These are phyloP conservation scores for Musa itinerans DNA, from an alignment of 176 grass and related monocot genomes.

Conservation along the genomic window DNA sequence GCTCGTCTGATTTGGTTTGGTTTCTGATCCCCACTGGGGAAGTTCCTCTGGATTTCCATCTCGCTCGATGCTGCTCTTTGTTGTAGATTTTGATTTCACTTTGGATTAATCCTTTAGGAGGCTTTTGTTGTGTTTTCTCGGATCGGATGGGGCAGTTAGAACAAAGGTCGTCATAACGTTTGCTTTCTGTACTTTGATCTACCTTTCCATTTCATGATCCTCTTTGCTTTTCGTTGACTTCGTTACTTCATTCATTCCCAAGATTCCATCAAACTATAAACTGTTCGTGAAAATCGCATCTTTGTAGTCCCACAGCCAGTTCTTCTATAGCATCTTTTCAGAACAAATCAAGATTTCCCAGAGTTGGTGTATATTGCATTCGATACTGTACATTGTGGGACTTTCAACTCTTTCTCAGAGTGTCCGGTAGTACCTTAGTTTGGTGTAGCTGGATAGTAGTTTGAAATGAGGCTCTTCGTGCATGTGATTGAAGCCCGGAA, in stretches of 20 bases:
- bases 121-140: background rate
- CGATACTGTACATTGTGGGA: background rate
- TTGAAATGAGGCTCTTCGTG: slow-evolving; percentile 65
- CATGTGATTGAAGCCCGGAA: slow-evolving; percentile 57
- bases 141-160: background rate
- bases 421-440: background rate
- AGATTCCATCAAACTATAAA: background rate
- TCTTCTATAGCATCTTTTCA: background rate
- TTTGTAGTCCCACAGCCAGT: background rate
- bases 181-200: background rate
- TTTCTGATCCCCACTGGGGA: background rate
- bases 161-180: background rate
- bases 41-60: background rate
- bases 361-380: background rate
- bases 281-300: background rate
- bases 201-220: background rate
- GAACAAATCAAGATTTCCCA: background rate
- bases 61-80: background rate
- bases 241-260: background rate
- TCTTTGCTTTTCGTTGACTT: background rate
- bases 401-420: background rate
- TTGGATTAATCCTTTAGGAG: background rate
- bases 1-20: background rate
- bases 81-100: background rate
- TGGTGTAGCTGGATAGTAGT: slow-evolving; percentile 9